phyloP scores from a whole-genome alignment of 2,329 filamentous ascomycete species.

The Sodiomyces alkalinus region DNA sequence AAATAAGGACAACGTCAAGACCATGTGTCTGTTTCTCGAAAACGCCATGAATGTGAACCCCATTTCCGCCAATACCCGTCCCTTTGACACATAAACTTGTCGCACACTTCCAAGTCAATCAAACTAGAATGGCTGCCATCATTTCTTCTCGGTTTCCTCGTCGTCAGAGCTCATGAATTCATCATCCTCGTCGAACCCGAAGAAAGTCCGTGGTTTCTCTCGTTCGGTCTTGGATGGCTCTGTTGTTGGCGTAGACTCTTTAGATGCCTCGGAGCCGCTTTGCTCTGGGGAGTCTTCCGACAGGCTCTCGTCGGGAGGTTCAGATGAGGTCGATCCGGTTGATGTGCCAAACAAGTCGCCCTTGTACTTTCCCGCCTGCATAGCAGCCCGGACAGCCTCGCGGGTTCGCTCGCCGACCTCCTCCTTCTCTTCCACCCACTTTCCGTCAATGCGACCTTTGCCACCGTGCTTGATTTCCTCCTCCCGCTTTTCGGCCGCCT shows the following conservation, averaged over 20 bases:
- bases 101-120: too few relatives aligned
- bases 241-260: slow-evolving; percentile 33
- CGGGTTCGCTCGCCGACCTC: slow-evolving; percentile 73
- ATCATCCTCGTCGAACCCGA: slow-evolving; percentile 68
- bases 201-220: slow-evolving; percentile 37
- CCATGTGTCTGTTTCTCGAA: too few relatives aligned
- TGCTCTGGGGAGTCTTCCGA: slow-evolving; percentile 20
- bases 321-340: slow-evolving; percentile 27
- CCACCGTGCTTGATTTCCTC: slow-evolving; percentile 66
- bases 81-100: too few relatives aligned
- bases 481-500: slow-evolving; percentile 67
- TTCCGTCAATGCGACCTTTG: slow-evolving; percentile 61
- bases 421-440: slow-evolving; percentile 93
- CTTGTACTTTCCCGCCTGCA: slow-evolving; percentile 47
- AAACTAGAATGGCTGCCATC: too few relatives aligned
- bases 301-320: slow-evolving; percentile 16
- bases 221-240: slow-evolving; percentile 23
- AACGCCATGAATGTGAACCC: too few relatives aligned
- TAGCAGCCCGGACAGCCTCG: slow-evolving; percentile 56
- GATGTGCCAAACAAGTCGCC: slow-evolving; percentile 43
- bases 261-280: slow-evolving; percentile 24
- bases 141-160: slow-evolving; percentile 28
- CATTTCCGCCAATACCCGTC: too few relatives aligned
- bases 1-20: too few relatives aligned
- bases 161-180: slow-evolving; percentile 57